phyloP scores from a whole-genome alignment of 116 monocot species.

The Zostera marina region DNA sequence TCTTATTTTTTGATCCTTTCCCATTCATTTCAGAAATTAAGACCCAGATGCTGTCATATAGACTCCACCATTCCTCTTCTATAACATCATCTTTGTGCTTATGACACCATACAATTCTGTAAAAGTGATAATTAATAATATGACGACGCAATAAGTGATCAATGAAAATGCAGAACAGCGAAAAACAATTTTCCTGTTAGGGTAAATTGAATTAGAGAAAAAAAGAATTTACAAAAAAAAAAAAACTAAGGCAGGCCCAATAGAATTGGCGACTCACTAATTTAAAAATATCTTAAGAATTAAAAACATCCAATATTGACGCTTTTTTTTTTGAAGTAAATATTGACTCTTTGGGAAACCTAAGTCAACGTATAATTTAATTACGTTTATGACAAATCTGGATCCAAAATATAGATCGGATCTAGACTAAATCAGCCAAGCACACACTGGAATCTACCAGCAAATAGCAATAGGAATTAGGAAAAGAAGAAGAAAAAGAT shows the following conservation, averaged over 20 bases:
- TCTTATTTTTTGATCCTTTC: conserved; percentile 38
- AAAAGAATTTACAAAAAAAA: background rate
- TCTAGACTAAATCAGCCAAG: no score
- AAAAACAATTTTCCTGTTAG: background rate
- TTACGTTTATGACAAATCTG: no score
- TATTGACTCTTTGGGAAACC: no score
- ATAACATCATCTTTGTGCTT: conserved; percentile 8
- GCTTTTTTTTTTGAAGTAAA: no score
- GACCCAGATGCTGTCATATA: conserved; percentile 80
- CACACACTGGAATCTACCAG: no score
- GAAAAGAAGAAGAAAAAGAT: no score
- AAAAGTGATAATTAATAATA: background rate
- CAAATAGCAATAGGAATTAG: no score
- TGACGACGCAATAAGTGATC: background rate
- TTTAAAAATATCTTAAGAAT: no score
- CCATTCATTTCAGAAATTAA: conserved; percentile 65
- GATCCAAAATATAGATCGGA: no score
- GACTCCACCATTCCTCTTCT: conserved; percentile 45
- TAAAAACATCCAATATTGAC: no score
- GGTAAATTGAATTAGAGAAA: background rate
- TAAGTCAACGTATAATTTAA: no score
- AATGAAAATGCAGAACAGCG: background rate
- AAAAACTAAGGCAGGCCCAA: background rate
- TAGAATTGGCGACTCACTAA: no score
- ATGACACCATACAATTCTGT: conserved; percentile 40